A percentile compares a stretch with the other conserved stretches of the same genome.
These are phyloP conservation scores for Fusarium cicatricum DNA, from an alignment of 2,329 filamentous ascomycete species.

Conservation along the genomic window DNA sequence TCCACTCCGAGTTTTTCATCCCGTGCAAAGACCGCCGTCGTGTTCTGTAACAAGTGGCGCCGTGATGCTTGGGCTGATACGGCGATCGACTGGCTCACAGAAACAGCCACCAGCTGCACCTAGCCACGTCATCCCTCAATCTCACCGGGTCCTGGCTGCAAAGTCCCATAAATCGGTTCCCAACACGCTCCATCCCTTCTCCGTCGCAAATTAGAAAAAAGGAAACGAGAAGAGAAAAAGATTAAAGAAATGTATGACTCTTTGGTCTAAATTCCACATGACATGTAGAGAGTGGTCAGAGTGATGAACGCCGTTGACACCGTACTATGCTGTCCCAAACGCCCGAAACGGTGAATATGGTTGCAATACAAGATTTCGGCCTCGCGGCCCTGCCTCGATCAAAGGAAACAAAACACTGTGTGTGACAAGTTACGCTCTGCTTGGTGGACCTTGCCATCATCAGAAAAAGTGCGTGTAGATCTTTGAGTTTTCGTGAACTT, in stretches of 20 bases:
- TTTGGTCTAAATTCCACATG: constrained; percentile 48
- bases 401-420: constrained; percentile 40
- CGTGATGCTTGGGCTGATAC: constrained; percentile 16
- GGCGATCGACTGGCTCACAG: constrained; percentile 24
- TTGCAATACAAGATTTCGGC: constrained; percentile 59
- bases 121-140: constrained; percentile 30
- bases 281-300: constrained; percentile 49
- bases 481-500: constrained; percentile 98
- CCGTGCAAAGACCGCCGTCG: constrained; percentile 21
- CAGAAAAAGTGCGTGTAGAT: constrained; percentile 99
- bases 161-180: constrained; percentile 30
- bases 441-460: constrained; percentile 53
- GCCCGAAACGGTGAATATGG: constrained; percentile 59
- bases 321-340: constrained; percentile 67
- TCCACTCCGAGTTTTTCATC: constrained; percentile 27
- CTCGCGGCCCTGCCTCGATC: constrained; percentile 34
- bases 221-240: constrained; percentile 29
- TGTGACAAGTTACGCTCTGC: constrained; percentile 38
- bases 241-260: constrained; percentile 52
- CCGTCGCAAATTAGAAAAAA: constrained; percentile 39
- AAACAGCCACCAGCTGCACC: constrained; percentile 26
- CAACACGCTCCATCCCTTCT: constrained; percentile 23
- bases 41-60: constrained; percentile 36
- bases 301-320: constrained; percentile 62
- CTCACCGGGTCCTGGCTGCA: constrained; percentile 26